Conservation (phyloP, 2,329 filamentous ascomycete genomes). For the Kalaharituber pfeilii region DNA sequence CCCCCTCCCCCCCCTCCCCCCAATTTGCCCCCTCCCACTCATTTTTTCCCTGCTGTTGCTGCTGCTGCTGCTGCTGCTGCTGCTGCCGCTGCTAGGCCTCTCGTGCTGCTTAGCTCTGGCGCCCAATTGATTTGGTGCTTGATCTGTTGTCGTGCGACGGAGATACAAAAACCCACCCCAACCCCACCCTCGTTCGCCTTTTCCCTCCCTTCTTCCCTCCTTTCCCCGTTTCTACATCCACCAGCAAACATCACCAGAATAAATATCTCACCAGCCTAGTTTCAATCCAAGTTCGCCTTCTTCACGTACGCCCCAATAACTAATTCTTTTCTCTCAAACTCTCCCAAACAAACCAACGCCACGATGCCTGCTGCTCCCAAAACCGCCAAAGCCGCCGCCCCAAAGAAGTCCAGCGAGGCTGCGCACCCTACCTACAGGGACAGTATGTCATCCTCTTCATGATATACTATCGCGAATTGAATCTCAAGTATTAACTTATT, state of each 20-base stretch:
- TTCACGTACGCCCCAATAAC: too few relatives aligned
- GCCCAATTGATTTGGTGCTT: neutral
- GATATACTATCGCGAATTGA: neutral
- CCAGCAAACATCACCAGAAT: neutral
- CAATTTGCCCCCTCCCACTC: neutral
- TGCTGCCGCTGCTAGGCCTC: neutral
- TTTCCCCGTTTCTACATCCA: neutral
- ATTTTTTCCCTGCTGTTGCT: neutral
- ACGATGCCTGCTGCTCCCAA: conserved; percentile 26
- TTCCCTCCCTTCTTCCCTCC: too few relatives aligned
- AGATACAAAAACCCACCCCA: conserved; percentile 1
- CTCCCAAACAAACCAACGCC: neutral
- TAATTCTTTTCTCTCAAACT: neutral
- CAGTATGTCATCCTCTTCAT: conserved; percentile 31
- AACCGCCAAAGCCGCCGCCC: conserved; percentile 35
- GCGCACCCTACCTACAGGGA: conserved; percentile 50
- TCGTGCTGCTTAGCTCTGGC: neutral
- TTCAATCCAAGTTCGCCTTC: too few relatives aligned
- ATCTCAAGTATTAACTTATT: conserved; percentile 31
- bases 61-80: neutral
- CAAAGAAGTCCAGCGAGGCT: conserved; percentile 41
- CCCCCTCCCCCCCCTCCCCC: too few relatives aligned
- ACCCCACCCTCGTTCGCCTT: neutral
- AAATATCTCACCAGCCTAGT: neutral
- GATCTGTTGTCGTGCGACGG: neutral